These are phyloP conservation scores for Telopea speciosissima DNA, from an alignment of 177 flowering plant genomes.

Conservation along the genomic window DNA sequence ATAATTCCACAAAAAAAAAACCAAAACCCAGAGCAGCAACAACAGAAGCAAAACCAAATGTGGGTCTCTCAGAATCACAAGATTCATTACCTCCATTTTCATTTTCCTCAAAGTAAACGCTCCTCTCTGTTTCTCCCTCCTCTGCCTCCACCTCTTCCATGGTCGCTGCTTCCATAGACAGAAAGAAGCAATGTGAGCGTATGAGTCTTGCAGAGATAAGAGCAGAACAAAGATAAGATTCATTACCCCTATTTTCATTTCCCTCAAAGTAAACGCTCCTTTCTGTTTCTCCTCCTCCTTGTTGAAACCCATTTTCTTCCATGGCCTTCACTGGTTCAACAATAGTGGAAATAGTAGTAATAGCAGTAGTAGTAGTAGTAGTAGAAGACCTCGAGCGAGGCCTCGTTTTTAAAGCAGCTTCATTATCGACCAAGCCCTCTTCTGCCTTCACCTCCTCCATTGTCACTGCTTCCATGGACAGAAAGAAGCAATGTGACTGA, in stretches of 20 bases:
- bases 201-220: too few relatives aligned
- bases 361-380: background rate
- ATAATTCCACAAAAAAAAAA: background rate
- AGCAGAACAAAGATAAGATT: too few relatives aligned
- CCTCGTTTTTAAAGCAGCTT: constrained; percentile 1
- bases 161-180: too few relatives aligned
- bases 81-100: constrained; percentile 10
- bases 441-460: constrained; percentile 1
- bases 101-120: constrained; percentile 23
- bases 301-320: background rate
- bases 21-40: too few relatives aligned
- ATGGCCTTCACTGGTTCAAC: background rate
- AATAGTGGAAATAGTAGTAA: background rate
- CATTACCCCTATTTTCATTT: constrained; percentile 13
- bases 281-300: background rate
- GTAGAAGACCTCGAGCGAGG: background rate
- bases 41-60: too few relatives aligned
- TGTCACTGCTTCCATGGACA: too few relatives aligned
- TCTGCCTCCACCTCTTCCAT: too few relatives aligned
- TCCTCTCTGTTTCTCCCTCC: constrained; percentile 1
- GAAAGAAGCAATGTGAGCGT: too few relatives aligned
- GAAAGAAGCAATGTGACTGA: too few relatives aligned
- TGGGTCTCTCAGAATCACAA: background rate
- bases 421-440: background rate
- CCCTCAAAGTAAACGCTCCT: constrained; percentile 24